Evolutionary conservation across 148 eudicot genomes (phyloP).

Genomic region (Vaccinium corymbosum): DNA sequence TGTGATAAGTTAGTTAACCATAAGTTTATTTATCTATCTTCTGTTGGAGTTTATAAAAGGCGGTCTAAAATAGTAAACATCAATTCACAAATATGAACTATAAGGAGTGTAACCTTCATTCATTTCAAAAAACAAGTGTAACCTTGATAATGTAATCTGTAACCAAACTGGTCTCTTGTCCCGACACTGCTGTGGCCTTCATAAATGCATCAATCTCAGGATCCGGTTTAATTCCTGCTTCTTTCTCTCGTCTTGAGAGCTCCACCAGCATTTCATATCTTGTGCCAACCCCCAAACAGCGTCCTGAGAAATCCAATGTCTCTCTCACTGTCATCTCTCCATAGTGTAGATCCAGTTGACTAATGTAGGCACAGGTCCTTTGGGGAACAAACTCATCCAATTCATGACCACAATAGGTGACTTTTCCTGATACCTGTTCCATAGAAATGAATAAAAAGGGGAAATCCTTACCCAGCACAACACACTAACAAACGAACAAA

Average conservation of each 20-base stretch:
- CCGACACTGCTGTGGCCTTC: conserved; percentile 43
- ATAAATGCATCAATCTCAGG: conserved; percentile 49
- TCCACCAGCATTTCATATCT: conserved; percentile 40
- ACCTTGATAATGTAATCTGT: conserved; percentile 47
- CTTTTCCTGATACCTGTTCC: conserved; percentile 24
- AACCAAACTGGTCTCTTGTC: conserved; percentile 40
- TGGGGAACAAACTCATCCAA: conserved; percentile 39
- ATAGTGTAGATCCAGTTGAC: conserved; percentile 49
- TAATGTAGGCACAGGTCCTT: conserved; percentile 43
- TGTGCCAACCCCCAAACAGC: conserved; percentile 41
- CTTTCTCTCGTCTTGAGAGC: conserved; percentile 36
- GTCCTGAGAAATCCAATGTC: conserved; percentile 42
- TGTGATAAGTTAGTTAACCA: background rate
- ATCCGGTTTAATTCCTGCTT: conserved; percentile 38
- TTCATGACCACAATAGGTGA: conserved; percentile 47
- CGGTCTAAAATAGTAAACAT: background rate
- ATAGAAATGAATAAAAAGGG: background rate
- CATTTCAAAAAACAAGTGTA: background rate
- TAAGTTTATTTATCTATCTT: background rate
- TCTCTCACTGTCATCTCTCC: conserved; percentile 55
- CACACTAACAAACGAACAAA: background rate
- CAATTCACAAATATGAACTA: background rate
- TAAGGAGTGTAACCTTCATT: background rate
- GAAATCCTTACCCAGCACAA: background rate
- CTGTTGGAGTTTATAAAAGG: background rate